These are phyloP conservation scores for Phytopythium aichiense DNA, from an alignment of 352 stramenopile species.

Conservation along the genomic window DNA sequence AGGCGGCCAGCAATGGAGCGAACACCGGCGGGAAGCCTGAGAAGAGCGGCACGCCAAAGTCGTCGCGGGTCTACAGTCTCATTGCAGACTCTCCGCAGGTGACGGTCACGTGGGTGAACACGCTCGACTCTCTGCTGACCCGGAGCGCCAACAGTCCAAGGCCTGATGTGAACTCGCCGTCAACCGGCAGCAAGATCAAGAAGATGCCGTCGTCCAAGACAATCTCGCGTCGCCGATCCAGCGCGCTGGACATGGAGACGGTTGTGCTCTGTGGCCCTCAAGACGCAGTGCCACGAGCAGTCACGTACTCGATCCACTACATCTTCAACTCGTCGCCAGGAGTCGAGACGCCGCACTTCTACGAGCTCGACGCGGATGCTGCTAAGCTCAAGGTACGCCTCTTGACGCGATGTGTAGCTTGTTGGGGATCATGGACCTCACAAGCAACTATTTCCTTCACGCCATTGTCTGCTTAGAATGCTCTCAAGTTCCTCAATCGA, in stretches of 20 bases:
- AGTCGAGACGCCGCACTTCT: conserved; percentile 74
- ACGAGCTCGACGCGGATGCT: conserved; percentile 47
- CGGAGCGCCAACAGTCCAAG: conserved; percentile 77
- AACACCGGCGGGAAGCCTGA: conserved; percentile 25
- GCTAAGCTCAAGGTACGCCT: conserved; percentile 47
- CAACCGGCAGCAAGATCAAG: conserved; percentile 21
- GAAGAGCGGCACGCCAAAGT: conserved; percentile 53
- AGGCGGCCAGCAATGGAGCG: conserved; percentile 13
- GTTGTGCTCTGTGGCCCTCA: conserved; percentile 32
- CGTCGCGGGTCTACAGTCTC: conserved; percentile 69
- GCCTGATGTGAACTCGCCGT: conserved; percentile 27
- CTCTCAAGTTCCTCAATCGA: conserved; percentile 63
- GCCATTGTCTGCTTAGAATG: conserved; percentile 9
- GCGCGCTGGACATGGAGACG: conserved; percentile 41
- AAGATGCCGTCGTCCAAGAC: conserved; percentile 19
- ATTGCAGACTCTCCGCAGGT: conserved; percentile 75
- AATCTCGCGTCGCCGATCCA: conserved; percentile 33
- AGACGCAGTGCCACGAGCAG: conserved; percentile 49
- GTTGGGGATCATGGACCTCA: conserved; percentile 3
- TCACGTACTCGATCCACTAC: conserved; percentile 69
- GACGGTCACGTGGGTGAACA: conserved; percentile 68
- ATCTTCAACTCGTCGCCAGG: conserved; percentile 79
- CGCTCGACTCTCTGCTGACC: conserved; percentile 63
- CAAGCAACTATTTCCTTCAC: background rate
- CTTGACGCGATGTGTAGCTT: background rate